Evolutionary conservation across 306 rosid genomes (phyloP).

Genomic region (Carpinus viminea): DNA sequence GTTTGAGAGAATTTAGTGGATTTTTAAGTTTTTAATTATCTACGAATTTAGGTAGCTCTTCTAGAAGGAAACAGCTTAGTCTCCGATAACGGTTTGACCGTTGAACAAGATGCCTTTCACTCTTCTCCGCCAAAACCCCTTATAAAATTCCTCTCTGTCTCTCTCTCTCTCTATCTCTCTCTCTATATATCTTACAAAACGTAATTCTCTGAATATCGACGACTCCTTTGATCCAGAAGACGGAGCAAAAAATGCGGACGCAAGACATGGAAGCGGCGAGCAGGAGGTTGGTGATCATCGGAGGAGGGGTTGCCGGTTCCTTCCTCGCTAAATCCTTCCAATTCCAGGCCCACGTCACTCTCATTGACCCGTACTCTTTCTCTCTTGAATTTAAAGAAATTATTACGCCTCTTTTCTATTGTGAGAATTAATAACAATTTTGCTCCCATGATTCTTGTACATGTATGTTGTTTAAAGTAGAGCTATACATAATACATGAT

Average conservation of each 20-base stretch:
- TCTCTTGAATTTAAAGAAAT: neutral
- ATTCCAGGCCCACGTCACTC: slow-evolving; percentile 53
- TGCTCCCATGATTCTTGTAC: neutral
- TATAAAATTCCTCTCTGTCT: neutral
- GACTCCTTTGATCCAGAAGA: neutral
- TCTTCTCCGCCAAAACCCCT: neutral
- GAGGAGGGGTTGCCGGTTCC: slow-evolving; percentile 84
- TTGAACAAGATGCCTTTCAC: neutral
- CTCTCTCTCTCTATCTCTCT: neutral
- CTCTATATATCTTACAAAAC: no score
- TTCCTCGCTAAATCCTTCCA: slow-evolving; percentile 64
- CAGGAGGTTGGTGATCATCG: slow-evolving; percentile 62
- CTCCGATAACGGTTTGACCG: slow-evolving; percentile 64
- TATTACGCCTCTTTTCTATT: neutral
- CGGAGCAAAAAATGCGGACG: slow-evolving; percentile 14
- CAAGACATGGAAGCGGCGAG: slow-evolving; percentile 12
- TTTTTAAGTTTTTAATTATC: no score
- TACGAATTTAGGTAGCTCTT: no score
- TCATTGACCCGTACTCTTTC: slow-evolving; percentile 60
- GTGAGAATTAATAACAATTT: neutral
- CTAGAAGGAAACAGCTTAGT: no score
- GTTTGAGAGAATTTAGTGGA: no score
- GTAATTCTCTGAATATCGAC: neutral
- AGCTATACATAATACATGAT: no score
- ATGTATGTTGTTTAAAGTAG: no score